Evolutionary conservation across 2,329 filamentous ascomycete genomes (phyloP), one percentile per base, ranked within the genome.

Genomic region (Sclerotinia trifoliorum): DNA sequence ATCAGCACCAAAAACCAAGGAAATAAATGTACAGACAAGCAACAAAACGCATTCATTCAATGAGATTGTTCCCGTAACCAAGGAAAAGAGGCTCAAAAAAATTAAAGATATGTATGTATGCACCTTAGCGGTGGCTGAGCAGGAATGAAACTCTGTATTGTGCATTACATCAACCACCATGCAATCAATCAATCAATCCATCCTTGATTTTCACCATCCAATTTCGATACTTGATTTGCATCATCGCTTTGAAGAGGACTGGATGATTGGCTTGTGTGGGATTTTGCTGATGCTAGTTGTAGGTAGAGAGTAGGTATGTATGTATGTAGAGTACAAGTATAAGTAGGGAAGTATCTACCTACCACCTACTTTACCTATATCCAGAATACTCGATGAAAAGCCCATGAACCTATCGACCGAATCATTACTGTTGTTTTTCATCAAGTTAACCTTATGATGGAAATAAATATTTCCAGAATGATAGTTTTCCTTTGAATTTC

Each of bases 71-170:
- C 32, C 19, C 11, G 15, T 35, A 3, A 35, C 13, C 26, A 61
- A 61, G 26, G 21, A 49, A 61, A 35, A n/a, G 58, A 61, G 44
- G 44, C 58, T 61, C 58, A 24, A 61, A 49, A 24, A 19, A 32
- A 26, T 5, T 48, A 5, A 32, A 48, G 10, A 24, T 19, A 15
- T 32, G 26, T 7, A 15, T 32, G 26, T 7, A 35, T 13, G 39
- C 10, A 35, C 4, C 19, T 21, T 61, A 48, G 57, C 29, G 57
- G 42, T 61, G 57, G 57, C 57, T 46, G 57, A 61, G 42, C 42
- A 42, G 42, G 42, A 24, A 44, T 44, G 26, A 32, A 21, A 21
- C 19, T 55, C 32, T n/a, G 54, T 32, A 55, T 46, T 32, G 6
- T 60, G 57, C 57, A 60, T 60, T 32, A 19, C 26, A 48, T n/a